Base-by-base conservation (phyloP, 768 basidiomycete genomes). In the Termitomyces sp. region DNA sequence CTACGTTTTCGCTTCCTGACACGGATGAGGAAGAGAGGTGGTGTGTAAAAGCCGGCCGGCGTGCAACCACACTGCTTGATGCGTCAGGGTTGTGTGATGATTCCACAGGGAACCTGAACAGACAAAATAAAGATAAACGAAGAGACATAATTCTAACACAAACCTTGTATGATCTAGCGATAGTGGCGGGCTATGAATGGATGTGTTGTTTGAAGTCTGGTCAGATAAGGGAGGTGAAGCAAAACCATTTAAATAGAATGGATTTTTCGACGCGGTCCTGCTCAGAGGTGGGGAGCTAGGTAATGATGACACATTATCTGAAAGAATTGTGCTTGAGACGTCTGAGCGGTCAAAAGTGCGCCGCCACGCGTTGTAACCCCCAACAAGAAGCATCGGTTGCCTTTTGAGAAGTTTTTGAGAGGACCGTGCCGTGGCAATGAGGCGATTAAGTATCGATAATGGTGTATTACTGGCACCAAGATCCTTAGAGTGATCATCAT, bases 281-380 rank as follows among this genome's bases (percentile, higher is more conserved):
- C 67, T 69, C 46, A 71, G 58, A 30, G 68, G 68, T 38, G 68
- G 65, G 10, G 55, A 24, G 47, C 28, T 56, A 36, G 61, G 51
- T 54, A 55, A 14, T 24, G 60, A 22, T 24, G 32, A 18, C 45
- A 55, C 35, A 45, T 26, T 7, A 49, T 57, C 58, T 40, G 59
- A 56, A 54, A 36, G 40, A 49, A 49, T 32, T 14, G 55, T 47
- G 65, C 68, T 58, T 60, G 65, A 7, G 68, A 57, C 45, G 71
- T 57, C 63, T 69, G 52, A 62, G 52, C 64, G 51, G 18, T 76
- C 77, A 1, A 82, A 79, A 49, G 88, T 79, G 51, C 68, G 74
- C 65, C 80, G 84, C 94, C 94, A 98, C 3, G 86, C 90, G 49
- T 86, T 80, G 48, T 92, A 74, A 1, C 96, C 96, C 3, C 95